Evolutionary conservation across 2,329 filamentous ascomycete genomes (phyloP), one percentile per base, ranked within the genome.

Genomic region (Alternaria incomplexa): DNA sequence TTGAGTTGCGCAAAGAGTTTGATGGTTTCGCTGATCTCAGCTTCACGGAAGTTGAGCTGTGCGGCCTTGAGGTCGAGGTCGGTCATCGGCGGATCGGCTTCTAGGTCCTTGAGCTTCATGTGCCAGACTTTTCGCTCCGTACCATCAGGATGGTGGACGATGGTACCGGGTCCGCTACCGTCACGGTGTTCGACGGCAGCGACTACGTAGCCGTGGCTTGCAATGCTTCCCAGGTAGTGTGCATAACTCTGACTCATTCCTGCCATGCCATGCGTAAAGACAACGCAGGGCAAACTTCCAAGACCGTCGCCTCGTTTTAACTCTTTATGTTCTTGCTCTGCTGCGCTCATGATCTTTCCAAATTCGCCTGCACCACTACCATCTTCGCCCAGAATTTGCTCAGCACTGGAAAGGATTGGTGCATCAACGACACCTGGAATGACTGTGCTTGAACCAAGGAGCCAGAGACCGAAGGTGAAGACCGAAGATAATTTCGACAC

Each of bases 231-330:
- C 15, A 82, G 78, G 62, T 81, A 83, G 53, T 83, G 81, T 17
- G 82, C 81, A 67, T 84, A 84, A 66, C 76, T 79, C 48, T 82
- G 83, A 32, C 81, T 77, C 69, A 80, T 79, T 4, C 80, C 80
- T 5, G 82, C 82, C 81, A 83, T 83, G 6, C 82, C 83, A 65
- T 84, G 83, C 4, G 80, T 82, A 64, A 84, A 83, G 6, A 84
- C 77, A 12, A 84, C 77, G 47, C 82, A 77, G 0, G 83, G 82
- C 26, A 83, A 77, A 15, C 64, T 67, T 26, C 78, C 77, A 25
- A 62, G 55, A 4, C 62, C 63, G 17, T 68, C 60, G 20, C 74
- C 75, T 8, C 74, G 72, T 50, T 78, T 74, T 44, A 72, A 40
- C 30, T 73, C 66, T 6, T 59, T 67, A 23, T 67, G 64, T 32